These are phyloP conservation scores for Marasmius tenuissimus DNA, from an alignment of 1,284 basidiomycete genomes.

Conservation along the genomic window DNA sequence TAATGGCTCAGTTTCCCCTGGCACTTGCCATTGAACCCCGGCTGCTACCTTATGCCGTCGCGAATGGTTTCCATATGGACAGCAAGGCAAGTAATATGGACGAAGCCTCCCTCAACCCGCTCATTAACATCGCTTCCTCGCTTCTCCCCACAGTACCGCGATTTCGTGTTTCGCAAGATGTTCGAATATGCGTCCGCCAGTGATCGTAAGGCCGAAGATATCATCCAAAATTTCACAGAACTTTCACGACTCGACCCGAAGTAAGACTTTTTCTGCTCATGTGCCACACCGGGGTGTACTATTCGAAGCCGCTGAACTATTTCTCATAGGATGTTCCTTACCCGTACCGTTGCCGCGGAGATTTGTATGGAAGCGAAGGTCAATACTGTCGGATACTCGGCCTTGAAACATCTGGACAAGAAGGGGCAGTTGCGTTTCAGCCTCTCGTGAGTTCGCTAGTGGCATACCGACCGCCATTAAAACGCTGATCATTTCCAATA, in stretches of 20 bases:
- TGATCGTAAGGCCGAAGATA: slow-evolving; percentile 57
- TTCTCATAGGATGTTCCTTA: slow-evolving; percentile 67
- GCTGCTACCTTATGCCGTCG: slow-evolving; percentile 65
- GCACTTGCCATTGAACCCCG: slow-evolving; percentile 73
- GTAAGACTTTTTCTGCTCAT: slow-evolving; percentile 33
- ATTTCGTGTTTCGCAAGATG: slow-evolving; percentile 81
- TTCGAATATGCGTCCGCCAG: slow-evolving; percentile 59
- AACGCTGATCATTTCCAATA: slow-evolving; percentile 24
- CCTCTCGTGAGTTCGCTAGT: slow-evolving; percentile 42
- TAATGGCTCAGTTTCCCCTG: slow-evolving; percentile 73
- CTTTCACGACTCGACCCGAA: slow-evolving; percentile 63
- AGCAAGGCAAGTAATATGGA: slow-evolving; percentile 48
- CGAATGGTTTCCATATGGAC: slow-evolving; percentile 75
- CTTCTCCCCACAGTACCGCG: slow-evolving; percentile 55
- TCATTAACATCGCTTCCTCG: slow-evolving; percentile 8
- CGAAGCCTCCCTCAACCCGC: not conserved
- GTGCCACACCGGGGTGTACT: slow-evolving; percentile 2
- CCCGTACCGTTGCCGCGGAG: slow-evolving; percentile 75
- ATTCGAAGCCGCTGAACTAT: not conserved
- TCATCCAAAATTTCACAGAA: slow-evolving; percentile 65
- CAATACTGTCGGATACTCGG: slow-evolving; percentile 65
- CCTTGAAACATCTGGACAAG: slow-evolving; percentile 63
- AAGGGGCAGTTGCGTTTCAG: slow-evolving; percentile 61
- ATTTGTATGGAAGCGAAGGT: slow-evolving; percentile 74
- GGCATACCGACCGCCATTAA: slow-evolving; percentile 11